Evolutionary conservation across 441 rosid species (phyloP), one percentile per base, ranked within the genome.

Genomic region (Croton laevigatus): DNA sequence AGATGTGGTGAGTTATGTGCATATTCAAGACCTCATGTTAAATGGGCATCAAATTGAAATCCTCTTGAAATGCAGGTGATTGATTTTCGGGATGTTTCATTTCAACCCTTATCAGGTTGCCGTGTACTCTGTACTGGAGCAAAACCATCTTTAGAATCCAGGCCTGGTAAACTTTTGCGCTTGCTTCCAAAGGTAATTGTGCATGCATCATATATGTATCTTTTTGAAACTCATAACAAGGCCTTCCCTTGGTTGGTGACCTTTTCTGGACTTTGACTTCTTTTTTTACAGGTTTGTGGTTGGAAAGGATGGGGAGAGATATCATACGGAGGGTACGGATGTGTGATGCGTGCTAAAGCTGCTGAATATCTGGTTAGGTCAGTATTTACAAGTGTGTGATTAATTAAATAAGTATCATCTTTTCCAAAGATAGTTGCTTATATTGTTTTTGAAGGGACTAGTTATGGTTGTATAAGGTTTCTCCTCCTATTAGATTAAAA

Each of bases 221-320:
- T 34, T 6, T n/a, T 57, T 65, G 40, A 64, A 53, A 36, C 22
- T 48, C 6, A 17, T 48, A 17, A 6, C 11, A 5, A 46, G 40
- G 17, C 37, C 37, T 52, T 51, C 13, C 1, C 53, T 13, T 57
- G 62, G 22, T 76, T 70, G 46, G 62, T 62, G 63, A 46, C 20
- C 58, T 59, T 64, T 57, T 61, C 22, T n/a, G n/a, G 17, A 22
- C 52, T 44, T 57, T 57, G 49, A 65, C 42, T 1, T 73, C 59
- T 44, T 80, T 51, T 40, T 79, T 71, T 62, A 64, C 81, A 90
- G 98, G 91, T 85, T 62, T 75, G 86, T 78, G 98, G 98, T 66
- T 94, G 98, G 98, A 88, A 91, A 84, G 80, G 79, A 73, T 94
- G 98, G 98, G 98, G 98, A 58, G 98, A 94, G 78, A 88, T 94